phyloP scores from a whole-genome alignment of 257 asterid genomes.

The Eucommia ulmoides region DNA sequence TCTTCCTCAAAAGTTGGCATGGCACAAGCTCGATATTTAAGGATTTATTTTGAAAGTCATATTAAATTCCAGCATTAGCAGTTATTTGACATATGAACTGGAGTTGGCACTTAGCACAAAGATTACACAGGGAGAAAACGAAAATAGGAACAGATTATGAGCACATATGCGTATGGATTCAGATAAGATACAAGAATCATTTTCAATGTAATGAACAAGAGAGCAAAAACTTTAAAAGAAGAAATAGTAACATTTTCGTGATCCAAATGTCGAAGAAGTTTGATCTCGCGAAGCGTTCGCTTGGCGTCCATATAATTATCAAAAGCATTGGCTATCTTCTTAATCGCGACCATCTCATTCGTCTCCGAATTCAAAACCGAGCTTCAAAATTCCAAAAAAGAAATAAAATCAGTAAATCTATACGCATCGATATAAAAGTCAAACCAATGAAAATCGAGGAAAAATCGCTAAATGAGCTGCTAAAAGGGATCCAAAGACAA shows the following conservation, averaged over 20 bases:
- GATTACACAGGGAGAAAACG: not conserved
- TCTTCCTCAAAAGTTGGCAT: no score
- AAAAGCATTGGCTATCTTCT: slow-evolving; percentile 88
- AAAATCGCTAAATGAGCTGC: no score
- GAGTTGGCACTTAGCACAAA: no score
- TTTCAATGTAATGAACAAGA: not conserved
- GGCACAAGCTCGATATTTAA: no score
- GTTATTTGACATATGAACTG: no score
- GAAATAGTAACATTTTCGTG: slow-evolving; percentile 68
- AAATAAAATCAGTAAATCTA: no score
- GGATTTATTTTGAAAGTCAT: no score
- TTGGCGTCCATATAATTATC: slow-evolving; percentile 92
- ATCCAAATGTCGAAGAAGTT: slow-evolving; percentile 91
- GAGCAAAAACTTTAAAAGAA: not conserved
- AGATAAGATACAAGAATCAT: no score
- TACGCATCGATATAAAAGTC: no score
- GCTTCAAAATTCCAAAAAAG: slow-evolving; percentile 21
- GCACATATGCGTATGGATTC: not conserved
- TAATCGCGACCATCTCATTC: slow-evolving; percentile 92
- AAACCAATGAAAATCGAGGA: no score
- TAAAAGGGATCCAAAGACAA: no score
- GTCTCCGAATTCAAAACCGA: slow-evolving; percentile 73
- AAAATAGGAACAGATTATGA: not conserved
- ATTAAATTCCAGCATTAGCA: no score
- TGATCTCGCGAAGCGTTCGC: slow-evolving; percentile 88